These are phyloP conservation scores for Phytophthora cryptogea DNA, from an alignment of 352 stramenopile species.

Conservation along the genomic window DNA sequence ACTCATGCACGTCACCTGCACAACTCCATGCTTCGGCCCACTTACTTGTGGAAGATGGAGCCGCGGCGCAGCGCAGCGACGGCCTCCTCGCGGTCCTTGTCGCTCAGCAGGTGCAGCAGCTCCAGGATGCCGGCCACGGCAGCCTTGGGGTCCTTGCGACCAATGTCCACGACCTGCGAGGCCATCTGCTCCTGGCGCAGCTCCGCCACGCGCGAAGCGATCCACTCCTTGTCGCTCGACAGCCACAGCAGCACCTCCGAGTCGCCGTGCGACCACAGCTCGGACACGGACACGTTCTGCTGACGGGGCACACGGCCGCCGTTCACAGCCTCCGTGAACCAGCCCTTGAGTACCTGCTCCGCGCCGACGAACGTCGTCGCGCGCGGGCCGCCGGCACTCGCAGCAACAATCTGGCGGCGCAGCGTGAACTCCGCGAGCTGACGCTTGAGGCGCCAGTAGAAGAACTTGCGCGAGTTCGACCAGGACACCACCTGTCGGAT, in stretches of 20 bases:
- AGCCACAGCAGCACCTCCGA: constrained; percentile 86
- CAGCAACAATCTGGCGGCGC: constrained; percentile 58
- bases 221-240: constrained; percentile 78
- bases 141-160: constrained; percentile 79
- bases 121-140: constrained; percentile 85
- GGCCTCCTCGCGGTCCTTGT: constrained; percentile 87
- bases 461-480: constrained; percentile 95
- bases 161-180: constrained; percentile 77
- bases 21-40: constrained; percentile 13
- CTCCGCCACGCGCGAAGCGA: constrained; percentile 56
- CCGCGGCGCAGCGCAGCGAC: constrained; percentile 75
- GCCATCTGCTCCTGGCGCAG: constrained; percentile 75
- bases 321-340: constrained; percentile 86
- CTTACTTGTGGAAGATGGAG: constrained; percentile 87
- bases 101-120: constrained; percentile 80
- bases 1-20: constrained; percentile 35
- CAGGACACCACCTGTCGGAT: constrained; percentile 98
- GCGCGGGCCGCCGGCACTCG: constrained; percentile 34
- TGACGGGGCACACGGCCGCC: constrained; percentile 66
- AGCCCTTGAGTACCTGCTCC: constrained; percentile 72
- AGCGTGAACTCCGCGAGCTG: constrained; percentile 97
- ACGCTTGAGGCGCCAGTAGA: constrained; percentile 98
- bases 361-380: constrained; percentile 52
- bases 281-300: constrained; percentile 64
- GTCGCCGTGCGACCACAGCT: constrained; percentile 71